Evolutionary conservation across 148 eudicot genomes (phyloP).

Genomic region (Rhododendron ferrugineum): DNA sequence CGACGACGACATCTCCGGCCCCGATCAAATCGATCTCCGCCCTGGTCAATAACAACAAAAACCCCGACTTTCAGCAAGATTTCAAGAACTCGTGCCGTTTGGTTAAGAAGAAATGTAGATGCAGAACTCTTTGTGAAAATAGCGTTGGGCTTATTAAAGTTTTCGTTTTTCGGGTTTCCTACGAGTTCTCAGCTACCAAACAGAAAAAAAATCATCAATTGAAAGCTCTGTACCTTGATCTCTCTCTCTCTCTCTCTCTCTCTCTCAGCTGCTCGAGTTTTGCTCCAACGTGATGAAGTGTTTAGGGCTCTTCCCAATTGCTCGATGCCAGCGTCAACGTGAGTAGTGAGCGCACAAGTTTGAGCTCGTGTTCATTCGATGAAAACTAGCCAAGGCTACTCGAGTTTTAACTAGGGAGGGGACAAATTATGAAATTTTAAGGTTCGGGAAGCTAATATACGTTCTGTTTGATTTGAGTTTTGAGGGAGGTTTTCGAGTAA

Average conservation of each 20-base stretch:
- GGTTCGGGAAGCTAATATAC: too few species aligned
- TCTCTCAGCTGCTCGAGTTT: not conserved
- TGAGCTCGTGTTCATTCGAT: too few species aligned
- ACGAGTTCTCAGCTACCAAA: not conserved
- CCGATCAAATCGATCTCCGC: not conserved
- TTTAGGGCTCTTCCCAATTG: too few species aligned
- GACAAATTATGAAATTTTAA: too few species aligned
- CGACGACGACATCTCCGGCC: slow-evolving; percentile 22
- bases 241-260: not conserved
- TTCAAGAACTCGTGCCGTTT: not conserved
- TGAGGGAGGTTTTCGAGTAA: too few species aligned
- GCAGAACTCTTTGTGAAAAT: not conserved
- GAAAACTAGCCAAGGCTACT: too few species aligned
- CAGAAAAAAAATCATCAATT: not conserved
- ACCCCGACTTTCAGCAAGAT: not conserved
- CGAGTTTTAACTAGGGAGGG: too few species aligned
- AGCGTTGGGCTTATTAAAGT: not conserved
- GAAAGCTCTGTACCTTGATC: not conserved
- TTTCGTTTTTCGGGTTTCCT: not conserved
- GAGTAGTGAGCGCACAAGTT: too few species aligned
- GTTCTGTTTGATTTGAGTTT: too few species aligned
- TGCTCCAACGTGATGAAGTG: not conserved
- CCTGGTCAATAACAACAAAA: not conserved
- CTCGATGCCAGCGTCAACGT: too few species aligned
- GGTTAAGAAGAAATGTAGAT: not conserved